These are phyloP conservation scores for Dactylonectria estremocensis DNA, from an alignment of 2,329 filamentous ascomycete genomes.

Conservation along the genomic window DNA sequence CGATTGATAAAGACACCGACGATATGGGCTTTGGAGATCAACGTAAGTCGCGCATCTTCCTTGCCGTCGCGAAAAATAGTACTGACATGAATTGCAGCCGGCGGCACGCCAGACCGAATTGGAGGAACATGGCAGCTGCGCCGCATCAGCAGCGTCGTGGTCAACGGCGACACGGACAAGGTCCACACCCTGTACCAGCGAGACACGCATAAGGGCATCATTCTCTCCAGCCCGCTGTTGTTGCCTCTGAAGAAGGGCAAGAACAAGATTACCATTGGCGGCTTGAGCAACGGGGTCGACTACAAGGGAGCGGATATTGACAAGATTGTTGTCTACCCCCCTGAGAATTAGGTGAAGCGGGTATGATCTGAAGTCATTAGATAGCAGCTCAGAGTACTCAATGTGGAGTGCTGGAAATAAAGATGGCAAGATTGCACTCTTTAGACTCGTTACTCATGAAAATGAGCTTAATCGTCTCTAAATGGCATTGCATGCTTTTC, in stretches of 20 bases:
- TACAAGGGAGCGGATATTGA: conserved; percentile 73
- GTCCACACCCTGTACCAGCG: conserved; percentile 67
- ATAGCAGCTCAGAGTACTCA: not conserved
- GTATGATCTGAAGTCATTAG: not conserved
- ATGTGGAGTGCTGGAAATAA: too few relatives aligned
- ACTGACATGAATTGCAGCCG: conserved; percentile 49
- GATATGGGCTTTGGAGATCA: conserved; percentile 73
- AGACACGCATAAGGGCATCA: conserved; percentile 70
- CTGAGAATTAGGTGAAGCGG: conserved; percentile 55
- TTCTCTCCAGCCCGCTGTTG: conserved; percentile 70
- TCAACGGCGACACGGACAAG: conserved; percentile 63
- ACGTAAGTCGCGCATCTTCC: conserved; percentile 47
- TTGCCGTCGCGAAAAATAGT: not conserved
- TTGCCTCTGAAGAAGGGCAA: conserved; percentile 67
- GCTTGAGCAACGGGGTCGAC: conserved; percentile 69
- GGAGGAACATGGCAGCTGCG: conserved; percentile 72
- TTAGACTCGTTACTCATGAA: too few relatives aligned
- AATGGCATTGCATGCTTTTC: too few relatives aligned
- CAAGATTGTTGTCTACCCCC: conserved; percentile 72
- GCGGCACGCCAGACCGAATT: conserved; percentile 72
- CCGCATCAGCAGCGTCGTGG: conserved; percentile 72
- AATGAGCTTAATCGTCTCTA: too few relatives aligned
- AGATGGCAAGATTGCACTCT: not conserved
- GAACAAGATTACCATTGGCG: conserved; percentile 71
- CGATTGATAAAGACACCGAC: conserved; percentile 61